Base-by-base conservation (phyloP, 2,329 filamentous ascomycete genomes). In the Aspergillus sp. region DNA sequence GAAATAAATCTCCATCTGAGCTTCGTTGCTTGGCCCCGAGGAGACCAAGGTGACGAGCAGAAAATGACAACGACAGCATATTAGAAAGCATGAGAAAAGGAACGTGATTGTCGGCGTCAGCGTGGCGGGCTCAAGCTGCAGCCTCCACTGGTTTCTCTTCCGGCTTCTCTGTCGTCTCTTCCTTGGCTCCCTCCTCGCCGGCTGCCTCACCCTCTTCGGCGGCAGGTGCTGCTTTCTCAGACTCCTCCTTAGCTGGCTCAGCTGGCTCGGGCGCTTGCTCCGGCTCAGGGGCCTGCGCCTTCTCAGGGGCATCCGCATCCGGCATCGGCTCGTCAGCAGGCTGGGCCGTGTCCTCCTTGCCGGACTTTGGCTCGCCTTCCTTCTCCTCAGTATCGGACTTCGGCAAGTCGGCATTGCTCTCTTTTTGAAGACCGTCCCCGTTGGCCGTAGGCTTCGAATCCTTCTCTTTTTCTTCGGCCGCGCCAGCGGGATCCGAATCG, bases 401-500 rank as follows among this genome's bases (percentile, higher is more conserved):
- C 20, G 58, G 49, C 6, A 54, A 50, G 8, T 48, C 52, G 2
- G 45, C 44, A 16, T 52, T 53, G 4, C 55, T 52, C 24, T 60
- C 56, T 39, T 63, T 61, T 32, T 57, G 45, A 24, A 60, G 48
- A 13, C 63, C 63, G n/a, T n/a, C n/a, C n/a, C n/a, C n/a, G 26
- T 67, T 66, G n/a, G 59, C 52, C 26, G 57, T 57, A 11, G 59
- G 54, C 49, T 71, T 72, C 29, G 60, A 54, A 5, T 66, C 64
- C 20, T 61, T 58, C 16, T 37, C 71, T 66, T 57, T 37, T 35
- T 47, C 44, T 15, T 51, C 41, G 29, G 60, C 55, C 4, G 54
- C 52, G 8, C 53, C 45, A 7, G 58, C 60, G 17, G 64, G 60
- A 29, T 81, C 80, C 11, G 64, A 67, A 20, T 75, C 74, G n/a